Base-by-base conservation (phyloP, 345 rosid species). In the Geranium rotundifolium region DNA sequence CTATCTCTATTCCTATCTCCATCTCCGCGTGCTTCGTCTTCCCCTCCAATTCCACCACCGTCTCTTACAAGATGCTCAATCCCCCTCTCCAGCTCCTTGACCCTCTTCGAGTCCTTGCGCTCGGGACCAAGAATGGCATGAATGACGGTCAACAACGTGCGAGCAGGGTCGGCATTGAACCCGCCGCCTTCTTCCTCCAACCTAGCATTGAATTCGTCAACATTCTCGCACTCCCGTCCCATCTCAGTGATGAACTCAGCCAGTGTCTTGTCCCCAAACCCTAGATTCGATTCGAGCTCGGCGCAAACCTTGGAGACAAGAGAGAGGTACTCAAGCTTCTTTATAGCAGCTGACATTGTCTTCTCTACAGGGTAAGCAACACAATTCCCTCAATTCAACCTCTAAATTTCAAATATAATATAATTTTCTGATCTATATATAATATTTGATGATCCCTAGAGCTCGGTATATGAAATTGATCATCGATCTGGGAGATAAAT, bases 221-320 rank as follows among this genome's bases (percentile, higher is more conserved):
- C 88, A 3, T 87, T 76, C 60, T 73, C 78, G 37, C 90, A 84
- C n/a, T 62, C 61, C 7, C 78, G 82, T 37, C 91, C 91, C 64
- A 83, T 59, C 60, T 92, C 91, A 72, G 86, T 87, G 19, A 92
- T 77, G 69, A 78, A 92, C 66, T 87, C 97, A 7, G 95, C 95
- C 55, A 89, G 60, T 8, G 84, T 85, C 63, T 92, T 87, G 58
- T 88, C 91, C 8, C 79, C 85, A n/a, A 80, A 63, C 29, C 97
- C 93, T 20, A 92, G 27, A 67, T 89, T 95, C 12, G 84, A 85
- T 64, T 92, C 91, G 15, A 92, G 72, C 65, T 89, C 97, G 37
- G 86, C 76, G 59, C 93, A 83, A 6, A 92, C 89, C 66, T 92
- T 89, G 71, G 97, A 89, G 58, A 92, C 91, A 15, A 92, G 88